These are phyloP conservation scores for Penicillium sp. DNA, from an alignment of 2,329 filamentous ascomycete species.

Conservation along the genomic window DNA sequence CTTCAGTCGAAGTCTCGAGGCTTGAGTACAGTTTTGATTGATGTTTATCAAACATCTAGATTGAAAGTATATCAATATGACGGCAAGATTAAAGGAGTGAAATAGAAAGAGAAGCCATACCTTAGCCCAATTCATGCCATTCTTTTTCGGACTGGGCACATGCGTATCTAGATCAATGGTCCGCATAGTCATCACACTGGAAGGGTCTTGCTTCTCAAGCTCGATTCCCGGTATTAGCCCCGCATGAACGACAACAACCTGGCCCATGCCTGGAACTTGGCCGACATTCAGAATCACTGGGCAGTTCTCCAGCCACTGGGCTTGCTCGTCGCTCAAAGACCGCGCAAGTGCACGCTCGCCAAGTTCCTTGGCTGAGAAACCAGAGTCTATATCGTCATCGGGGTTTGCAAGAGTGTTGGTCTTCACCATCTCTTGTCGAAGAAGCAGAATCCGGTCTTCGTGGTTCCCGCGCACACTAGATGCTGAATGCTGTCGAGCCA, in stretches of 20 bases:
- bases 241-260: slow-evolving; percentile 76
- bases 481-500: slow-evolving; percentile 70
- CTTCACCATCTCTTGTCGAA: slow-evolving; percentile 49
- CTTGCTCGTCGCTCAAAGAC: slow-evolving; percentile 58
- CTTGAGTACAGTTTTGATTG: slow-evolving; percentile 32
- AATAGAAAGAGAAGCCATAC: slow-evolving; percentile 25
- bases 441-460: slow-evolving; percentile 79
- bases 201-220: slow-evolving; percentile 69
- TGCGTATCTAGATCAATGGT: slow-evolving; percentile 65
- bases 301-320: slow-evolving; percentile 65
- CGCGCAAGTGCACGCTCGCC: slow-evolving; percentile 54
- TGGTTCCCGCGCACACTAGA: slow-evolving; percentile 88
- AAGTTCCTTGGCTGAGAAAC: slow-evolving; percentile 30
- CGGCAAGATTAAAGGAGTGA: neutral
- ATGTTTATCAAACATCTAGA: slow-evolving; percentile 51
- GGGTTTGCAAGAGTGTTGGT: slow-evolving; percentile 15
- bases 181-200: slow-evolving; percentile 89
- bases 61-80: neutral
- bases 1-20: slow-evolving; percentile 14
- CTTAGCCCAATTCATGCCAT: slow-evolving; percentile 66
- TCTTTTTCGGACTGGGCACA: slow-evolving; percentile 51
- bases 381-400: slow-evolving; percentile 25
- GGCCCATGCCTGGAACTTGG: slow-evolving; percentile 56
- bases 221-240: slow-evolving; percentile 75
- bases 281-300: slow-evolving; percentile 78